phyloP scores from a whole-genome alignment of 805 yeast genomes.

The Saturnispora bothae region DNA sequence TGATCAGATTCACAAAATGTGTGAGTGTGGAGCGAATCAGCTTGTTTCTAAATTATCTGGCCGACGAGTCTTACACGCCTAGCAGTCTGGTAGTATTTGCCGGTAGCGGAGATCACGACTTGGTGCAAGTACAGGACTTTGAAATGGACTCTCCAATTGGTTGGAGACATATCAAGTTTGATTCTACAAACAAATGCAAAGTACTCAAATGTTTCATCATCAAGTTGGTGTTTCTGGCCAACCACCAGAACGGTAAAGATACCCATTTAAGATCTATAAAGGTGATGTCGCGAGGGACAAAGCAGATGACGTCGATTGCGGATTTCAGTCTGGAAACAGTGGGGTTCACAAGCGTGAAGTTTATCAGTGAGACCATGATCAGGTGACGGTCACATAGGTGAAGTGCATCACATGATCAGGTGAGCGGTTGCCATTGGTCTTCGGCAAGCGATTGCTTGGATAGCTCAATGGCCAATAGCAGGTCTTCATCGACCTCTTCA shows the following conservation, averaged over 20 bases:
- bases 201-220: constrained; percentile 58
- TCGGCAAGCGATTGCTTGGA: constrained; percentile 10
- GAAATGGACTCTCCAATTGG: constrained; percentile 61
- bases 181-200: constrained; percentile 42
- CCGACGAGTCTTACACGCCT: constrained; percentile 94
- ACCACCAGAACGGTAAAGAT: constrained; percentile 95
- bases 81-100: constrained; percentile 51
- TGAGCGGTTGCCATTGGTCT: constrained; percentile 10
- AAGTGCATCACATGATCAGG: background rate
- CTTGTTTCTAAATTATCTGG: constrained; percentile 54
- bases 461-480: constrained; percentile 11
- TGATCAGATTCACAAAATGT: constrained; percentile 68
- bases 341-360: constrained; percentile 25
- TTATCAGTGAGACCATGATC: constrained; percentile 26
- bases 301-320: constrained; percentile 16
- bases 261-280: constrained; percentile 75
- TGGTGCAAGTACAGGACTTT: constrained; percentile 52
- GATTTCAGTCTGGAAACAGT: constrained; percentile 18
- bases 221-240: constrained; percentile 52
- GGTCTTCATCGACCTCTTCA: constrained; percentile 10
- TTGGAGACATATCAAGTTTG: constrained; percentile 61
- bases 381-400: constrained; percentile 12
- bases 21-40: constrained; percentile 62
- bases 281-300: constrained; percentile 36
- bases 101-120: constrained; percentile 73